phyloP scores from a whole-genome alignment of 1,139 yeast species.

The Wickerhamomyces sp. region DNA sequence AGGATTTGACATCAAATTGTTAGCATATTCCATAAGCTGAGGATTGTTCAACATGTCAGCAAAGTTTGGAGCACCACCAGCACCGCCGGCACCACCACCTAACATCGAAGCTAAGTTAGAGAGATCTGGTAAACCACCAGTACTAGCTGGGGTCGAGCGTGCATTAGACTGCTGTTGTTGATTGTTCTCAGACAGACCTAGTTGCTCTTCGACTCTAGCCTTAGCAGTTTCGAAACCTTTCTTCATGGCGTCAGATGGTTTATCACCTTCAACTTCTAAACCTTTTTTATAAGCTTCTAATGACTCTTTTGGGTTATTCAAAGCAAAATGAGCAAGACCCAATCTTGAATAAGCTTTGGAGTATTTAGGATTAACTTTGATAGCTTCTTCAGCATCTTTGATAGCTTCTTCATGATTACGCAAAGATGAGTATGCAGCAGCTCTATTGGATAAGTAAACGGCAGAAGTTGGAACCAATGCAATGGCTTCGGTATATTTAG shows the following conservation, averaged over 20 bases:
- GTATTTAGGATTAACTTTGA: conserved; percentile 70
- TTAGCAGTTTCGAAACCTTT: conserved; percentile 93
- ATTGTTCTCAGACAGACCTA: no score
- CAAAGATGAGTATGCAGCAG: conserved; percentile 89
- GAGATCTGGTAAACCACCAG: conserved; percentile 71
- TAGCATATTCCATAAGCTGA: conserved; percentile 88
- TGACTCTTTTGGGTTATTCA: conserved; percentile 85
- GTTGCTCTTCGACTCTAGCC: conserved; percentile 73
- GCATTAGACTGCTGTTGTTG: no score
- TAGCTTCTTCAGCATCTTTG: conserved; percentile 78
- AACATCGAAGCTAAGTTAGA: conserved; percentile 46
- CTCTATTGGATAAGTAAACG: conserved; percentile 87
- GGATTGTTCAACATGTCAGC: conserved; percentile 80
- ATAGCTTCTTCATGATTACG: conserved; percentile 75
- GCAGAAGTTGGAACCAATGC: conserved; percentile 67
- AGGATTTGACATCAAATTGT: conserved; percentile 89
- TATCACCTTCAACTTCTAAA: conserved; percentile 79
- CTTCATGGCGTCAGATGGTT: conserved; percentile 84
- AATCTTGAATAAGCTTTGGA: conserved; percentile 93
- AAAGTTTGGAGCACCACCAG: conserved; percentile 56
- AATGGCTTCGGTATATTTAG: conserved; percentile 80
- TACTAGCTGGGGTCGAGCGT: conserved; percentile 18
- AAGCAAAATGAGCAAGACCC: conserved; percentile 88
- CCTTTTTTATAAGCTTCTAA: conserved; percentile 89
- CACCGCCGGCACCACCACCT: conserved; percentile 48